These are phyloP conservation scores for Lepiota brunneoincarnata DNA, from an alignment of 768 basidiomycete genomes.

Conservation along the genomic window DNA sequence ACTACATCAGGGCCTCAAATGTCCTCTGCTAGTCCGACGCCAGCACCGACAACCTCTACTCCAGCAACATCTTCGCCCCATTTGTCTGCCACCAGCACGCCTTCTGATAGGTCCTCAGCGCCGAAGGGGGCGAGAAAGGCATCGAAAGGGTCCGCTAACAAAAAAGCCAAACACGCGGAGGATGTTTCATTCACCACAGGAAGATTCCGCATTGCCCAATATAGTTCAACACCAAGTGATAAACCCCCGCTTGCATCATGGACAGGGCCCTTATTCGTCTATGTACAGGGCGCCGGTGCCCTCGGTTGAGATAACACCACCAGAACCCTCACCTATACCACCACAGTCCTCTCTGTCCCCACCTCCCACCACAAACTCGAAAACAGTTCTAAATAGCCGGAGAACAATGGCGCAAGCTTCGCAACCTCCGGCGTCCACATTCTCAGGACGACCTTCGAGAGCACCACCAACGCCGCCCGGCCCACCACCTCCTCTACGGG, in stretches of 20 bases:
- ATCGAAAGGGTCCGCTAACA: constrained; percentile 11
- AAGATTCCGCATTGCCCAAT: constrained; percentile 46
- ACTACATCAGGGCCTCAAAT: constrained; percentile 1
- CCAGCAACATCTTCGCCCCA: constrained; percentile 10
- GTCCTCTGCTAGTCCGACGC: constrained; percentile 7
- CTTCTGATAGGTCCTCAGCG: constrained; percentile 4
- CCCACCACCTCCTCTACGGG: neutral
- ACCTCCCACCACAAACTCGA: neutral
- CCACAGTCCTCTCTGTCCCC: neutral
- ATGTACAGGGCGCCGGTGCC: constrained; percentile 27
- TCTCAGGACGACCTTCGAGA: neutral
- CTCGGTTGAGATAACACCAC: constrained; percentile 2
- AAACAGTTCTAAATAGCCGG: neutral
- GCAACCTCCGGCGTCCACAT: neutral
- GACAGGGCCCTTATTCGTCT: constrained; percentile 37
- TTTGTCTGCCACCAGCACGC: constrained; percentile 10
- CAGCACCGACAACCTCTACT: constrained; percentile 7
- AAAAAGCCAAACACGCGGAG: constrained; percentile 8
- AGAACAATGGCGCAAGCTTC: neutral
- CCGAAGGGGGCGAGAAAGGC: constrained; percentile 21
- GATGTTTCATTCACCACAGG: constrained; percentile 16
- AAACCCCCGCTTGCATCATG: constrained; percentile 32
- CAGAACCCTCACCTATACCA: neutral
- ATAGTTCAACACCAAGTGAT: constrained; percentile 30
- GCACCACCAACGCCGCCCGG: neutral